Percentiles rank a stretch among this genome's conserved stretches.
Evolutionary conservation across 176 grass and related monocot genomes (phyloP).

Genomic region (Zoysia pacifica): DNA sequence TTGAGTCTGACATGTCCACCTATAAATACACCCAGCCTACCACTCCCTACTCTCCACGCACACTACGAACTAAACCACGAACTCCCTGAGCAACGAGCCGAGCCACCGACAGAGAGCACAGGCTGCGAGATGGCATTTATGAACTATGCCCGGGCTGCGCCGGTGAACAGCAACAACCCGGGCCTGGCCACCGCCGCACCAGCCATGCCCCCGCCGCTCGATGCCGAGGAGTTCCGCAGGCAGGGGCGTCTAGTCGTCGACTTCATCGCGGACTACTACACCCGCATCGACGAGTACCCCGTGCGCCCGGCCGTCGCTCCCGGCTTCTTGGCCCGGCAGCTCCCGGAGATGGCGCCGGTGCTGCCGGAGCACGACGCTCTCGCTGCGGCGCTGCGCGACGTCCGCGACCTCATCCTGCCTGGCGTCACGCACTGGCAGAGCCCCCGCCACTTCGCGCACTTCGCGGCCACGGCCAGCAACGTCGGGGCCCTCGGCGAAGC

Average conservation of each 20-base stretch:
- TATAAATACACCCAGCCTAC: too few species aligned
- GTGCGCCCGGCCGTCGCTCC: conserved; percentile 45
- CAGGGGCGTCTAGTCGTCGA: conserved; percentile 41
- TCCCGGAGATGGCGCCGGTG: conserved; percentile 25
- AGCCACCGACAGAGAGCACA: neutral
- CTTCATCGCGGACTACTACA: conserved; percentile 69
- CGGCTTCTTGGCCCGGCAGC: conserved; percentile 35
- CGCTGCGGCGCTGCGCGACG: conserved; percentile 32
- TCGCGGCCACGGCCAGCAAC: conserved; percentile 32
- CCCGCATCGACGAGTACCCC: conserved; percentile 37
- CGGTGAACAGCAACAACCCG: neutral
- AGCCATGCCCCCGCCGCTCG: conserved; percentile 4
- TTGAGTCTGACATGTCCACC: too few species aligned
- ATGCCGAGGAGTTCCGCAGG: conserved; percentile 41
- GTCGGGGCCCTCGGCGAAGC: conserved; percentile 40
- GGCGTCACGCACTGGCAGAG: conserved; percentile 55
- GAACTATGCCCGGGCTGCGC: neutral
- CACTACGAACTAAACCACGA: too few species aligned
- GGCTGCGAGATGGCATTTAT: neutral
- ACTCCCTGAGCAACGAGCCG: too few species aligned
- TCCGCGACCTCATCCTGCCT: conserved; percentile 28
- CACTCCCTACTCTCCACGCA: too few species aligned
- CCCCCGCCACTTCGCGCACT: conserved; percentile 48
- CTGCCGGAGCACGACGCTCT: conserved; percentile 20
- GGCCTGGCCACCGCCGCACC: neutral